Evolutionary conservation across 148 eudicot genomes (phyloP), one percentile per base, ranked within the genome.

Genomic region (Dianthus caryophyllus): DNA sequence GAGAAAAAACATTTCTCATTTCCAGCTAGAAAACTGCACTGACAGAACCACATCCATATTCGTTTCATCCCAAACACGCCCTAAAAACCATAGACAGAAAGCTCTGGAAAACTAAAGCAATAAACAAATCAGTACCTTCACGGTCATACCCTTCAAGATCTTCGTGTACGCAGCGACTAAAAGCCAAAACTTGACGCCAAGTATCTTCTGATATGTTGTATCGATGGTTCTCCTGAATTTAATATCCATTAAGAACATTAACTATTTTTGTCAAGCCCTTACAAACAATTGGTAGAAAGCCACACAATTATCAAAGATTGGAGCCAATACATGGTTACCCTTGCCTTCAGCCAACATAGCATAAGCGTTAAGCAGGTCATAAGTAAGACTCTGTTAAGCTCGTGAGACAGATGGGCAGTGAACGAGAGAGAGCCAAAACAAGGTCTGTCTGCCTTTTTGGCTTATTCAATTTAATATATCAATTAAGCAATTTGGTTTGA

Each of bases 201-300:
- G 97, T 94, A 73, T 90, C 98, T 86, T 86, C 97, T 31, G 98
- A 84, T 46, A 94, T 88, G 75, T 94, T 94, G 76, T 94, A 82
- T 59, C 81, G 85, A 78, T 94, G 98, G 59, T 90, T 80, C 78
- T 79, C 76, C 98, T 90, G 79, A 48, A 6, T 65, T 27, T 21
- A 20, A 25, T 24, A 57, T 25, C 66, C 74, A 55, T 46, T 33
- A 16, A 18, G 59, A 46, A 67, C 7, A 29, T 16, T 58, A 29
- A 30, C 31, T 11, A 20, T 57, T 20, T 17, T 11, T 13, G 1
- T 12, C 18, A 20, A 38, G 30, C 58, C 13, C n/a, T 33, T 43
- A 10, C 50, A 21, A 30, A 43, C 16, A 62, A 61, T 61, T 17
- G 18, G 33, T 0, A 41, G 47, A 43, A 43, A 5, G 39, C 18